These are phyloP conservation scores for Sugiyamaella marilandica DNA, from an alignment of 805 yeast species.

Conservation along the genomic window DNA sequence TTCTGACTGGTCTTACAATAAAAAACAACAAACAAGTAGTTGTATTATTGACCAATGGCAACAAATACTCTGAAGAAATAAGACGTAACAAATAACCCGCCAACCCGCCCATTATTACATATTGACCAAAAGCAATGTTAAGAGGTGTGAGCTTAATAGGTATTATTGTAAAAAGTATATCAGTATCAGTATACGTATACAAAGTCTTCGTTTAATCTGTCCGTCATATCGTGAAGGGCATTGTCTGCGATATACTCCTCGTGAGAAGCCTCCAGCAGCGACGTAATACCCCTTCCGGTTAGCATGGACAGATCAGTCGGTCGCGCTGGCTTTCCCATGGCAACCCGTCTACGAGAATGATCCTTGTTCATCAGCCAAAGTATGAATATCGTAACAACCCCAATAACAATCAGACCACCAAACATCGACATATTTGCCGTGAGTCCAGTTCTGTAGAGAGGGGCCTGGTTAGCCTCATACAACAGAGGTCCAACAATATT, in stretches of 20 bases:
- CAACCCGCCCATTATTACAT: too few species aligned
- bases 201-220: conserved; percentile 15
- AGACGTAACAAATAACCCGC: too few species aligned
- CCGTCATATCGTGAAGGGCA: conserved; percentile 16
- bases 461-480: conserved; percentile 14
- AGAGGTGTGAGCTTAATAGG: too few species aligned
- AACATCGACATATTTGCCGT: conserved; percentile 12
- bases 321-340: conserved; percentile 14
- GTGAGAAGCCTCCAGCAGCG: background rate
- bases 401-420: conserved; percentile 8
- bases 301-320: conserved; percentile 11
- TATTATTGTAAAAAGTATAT: conserved; percentile 14
- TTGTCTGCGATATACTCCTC: conserved; percentile 11
- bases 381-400: background rate
- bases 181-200: conserved; percentile 29
- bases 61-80: too few species aligned
- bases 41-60: too few species aligned
- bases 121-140: too few species aligned
- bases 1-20: too few species aligned
- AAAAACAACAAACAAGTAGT: too few species aligned
- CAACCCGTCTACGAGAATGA: conserved; percentile 10
- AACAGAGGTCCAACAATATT: conserved; percentile 46
- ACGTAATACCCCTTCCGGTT: background rate
- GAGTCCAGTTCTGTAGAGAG: conserved; percentile 15
- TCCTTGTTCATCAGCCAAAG: conserved; percentile 9